phyloP scores from a whole-genome alignment of 2,329 filamentous ascomycete species.

The Colletotrichum sp. region DNA sequence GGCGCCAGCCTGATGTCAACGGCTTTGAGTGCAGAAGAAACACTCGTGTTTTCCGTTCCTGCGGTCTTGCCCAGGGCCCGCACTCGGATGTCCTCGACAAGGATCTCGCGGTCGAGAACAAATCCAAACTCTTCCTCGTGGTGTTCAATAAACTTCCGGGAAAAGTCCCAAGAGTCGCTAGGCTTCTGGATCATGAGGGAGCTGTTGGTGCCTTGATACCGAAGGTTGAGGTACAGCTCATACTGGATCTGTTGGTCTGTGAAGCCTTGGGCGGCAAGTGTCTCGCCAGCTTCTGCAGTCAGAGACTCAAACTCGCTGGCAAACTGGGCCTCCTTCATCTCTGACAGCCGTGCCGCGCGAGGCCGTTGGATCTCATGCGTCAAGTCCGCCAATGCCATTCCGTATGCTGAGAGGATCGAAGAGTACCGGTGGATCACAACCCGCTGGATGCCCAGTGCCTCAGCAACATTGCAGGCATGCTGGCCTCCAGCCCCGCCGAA shows the following conservation, averaged over 20 bases:
- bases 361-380: conserved; percentile 34
- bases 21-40: neutral
- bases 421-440: conserved; percentile 48
- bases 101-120: conserved; percentile 9
- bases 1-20: neutral
- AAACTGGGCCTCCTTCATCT: conserved; percentile 12
- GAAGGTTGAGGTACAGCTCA: neutral
- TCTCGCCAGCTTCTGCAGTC: conserved; percentile 10
- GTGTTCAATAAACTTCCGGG: neutral
- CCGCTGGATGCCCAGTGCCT: conserved; percentile 41
- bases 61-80: neutral
- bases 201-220: neutral
- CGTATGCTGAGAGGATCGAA: conserved; percentile 46
- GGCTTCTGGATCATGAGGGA: neutral
- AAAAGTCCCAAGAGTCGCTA: conserved; percentile 29
- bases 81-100: conserved; percentile 16
- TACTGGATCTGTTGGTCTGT: neutral
- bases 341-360: conserved; percentile 31
- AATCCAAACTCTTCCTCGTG: conserved; percentile 20
- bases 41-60: neutral
- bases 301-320: conserved; percentile 14
- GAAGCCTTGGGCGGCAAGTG: neutral
- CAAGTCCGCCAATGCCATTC: conserved; percentile 45
- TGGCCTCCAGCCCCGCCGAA: conserved; percentile 79
- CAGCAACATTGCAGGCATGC: conserved; percentile 46